Conservation (phyloP, 139 green algal genomes). For the Tetradesmus obliquus region DNA sequence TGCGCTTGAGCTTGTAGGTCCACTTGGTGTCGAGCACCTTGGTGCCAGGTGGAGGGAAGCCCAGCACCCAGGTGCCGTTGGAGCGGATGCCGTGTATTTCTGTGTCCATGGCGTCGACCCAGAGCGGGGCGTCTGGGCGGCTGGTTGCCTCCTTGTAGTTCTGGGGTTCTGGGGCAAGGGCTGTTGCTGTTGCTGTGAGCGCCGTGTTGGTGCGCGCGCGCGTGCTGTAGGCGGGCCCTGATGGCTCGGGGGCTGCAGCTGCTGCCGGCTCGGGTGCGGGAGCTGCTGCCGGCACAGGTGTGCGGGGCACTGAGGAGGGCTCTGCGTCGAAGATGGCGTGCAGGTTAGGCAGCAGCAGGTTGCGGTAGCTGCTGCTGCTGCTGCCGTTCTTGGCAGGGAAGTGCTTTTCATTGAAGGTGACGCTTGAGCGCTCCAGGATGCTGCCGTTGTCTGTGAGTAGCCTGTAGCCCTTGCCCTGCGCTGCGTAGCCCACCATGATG, state of each 20-base stretch:
- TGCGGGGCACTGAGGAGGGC: too few species aligned
- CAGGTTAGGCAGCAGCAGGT: not conserved
- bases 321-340: too few species aligned
- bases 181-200: not conserved
- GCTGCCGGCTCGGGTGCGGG: too few species aligned
- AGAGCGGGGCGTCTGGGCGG: not conserved
- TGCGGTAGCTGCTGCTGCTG: not conserved
- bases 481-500: slow-evolving; percentile 46
- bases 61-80: not conserved
- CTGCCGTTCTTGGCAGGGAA: not conserved
- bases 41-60: not conserved
- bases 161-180: not conserved
- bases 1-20: slow-evolving; percentile 57
- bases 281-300: too few species aligned
- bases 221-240: not conserved
- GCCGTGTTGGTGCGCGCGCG: not conserved
- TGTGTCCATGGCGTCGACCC: not conserved
- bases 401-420: not conserved
- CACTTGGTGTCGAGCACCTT: slow-evolving; percentile 51
- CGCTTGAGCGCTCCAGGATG: not conserved
- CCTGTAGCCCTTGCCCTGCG: slow-evolving; percentile 30
- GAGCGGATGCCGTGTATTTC: not conserved
- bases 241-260: too few species aligned
- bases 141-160: not conserved
- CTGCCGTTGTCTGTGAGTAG: slow-evolving; percentile 13